Base-by-base conservation (phyloP, 1,284 basidiomycete species). In the Puccinia horiana region DNA sequence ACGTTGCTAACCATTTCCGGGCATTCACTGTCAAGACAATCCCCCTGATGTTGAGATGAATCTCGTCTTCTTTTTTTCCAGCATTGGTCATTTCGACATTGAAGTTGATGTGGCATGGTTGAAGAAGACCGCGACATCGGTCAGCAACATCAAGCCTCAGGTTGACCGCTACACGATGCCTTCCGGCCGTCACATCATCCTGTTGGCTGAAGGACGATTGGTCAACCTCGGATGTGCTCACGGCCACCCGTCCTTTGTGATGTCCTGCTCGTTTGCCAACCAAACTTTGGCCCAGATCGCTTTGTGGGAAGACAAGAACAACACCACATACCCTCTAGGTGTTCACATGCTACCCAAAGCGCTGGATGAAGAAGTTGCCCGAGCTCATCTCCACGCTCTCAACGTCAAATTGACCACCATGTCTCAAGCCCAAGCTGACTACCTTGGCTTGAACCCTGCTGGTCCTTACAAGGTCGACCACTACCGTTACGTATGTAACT, bases 201-300 rank as follows among this genome's bases (percentile, higher is more conserved):
- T 99, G 82, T 94, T 99, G 84, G 96, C 96, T 82, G 95, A 98
- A 87, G 96, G 96, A 84, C 96, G 97, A 90, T 93, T 99, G 84
- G 96, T 99, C 88, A 99, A 99, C 91, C 90, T 99, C 86, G 96
- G 96, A 90, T 84, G 85, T 83, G 88, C 88, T 73, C 88, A 88
- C 56, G 88, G 88, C 82, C 88, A 88, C 86, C 87, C 87, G n/a
- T 88, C 87, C 70, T 94, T 94, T 88, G 96, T 99, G 90, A 99
- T 99, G 97, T 98, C 96, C 54, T 98, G 95, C 90, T 99, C 97
- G 81, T 99, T 99, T 91, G 90, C 94, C 88, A 99, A 99, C 91
- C 96, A 99, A 90, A 94, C 95, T 83, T 91, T 99, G 85, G 96
- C 96, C 74, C 96, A 99, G 90, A 98, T 99, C 86, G 96, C 95